These are phyloP conservation scores for Curvularia hawaiiensis DNA, from an alignment of 2,329 filamentous ascomycete genomes.

Conservation along the genomic window DNA sequence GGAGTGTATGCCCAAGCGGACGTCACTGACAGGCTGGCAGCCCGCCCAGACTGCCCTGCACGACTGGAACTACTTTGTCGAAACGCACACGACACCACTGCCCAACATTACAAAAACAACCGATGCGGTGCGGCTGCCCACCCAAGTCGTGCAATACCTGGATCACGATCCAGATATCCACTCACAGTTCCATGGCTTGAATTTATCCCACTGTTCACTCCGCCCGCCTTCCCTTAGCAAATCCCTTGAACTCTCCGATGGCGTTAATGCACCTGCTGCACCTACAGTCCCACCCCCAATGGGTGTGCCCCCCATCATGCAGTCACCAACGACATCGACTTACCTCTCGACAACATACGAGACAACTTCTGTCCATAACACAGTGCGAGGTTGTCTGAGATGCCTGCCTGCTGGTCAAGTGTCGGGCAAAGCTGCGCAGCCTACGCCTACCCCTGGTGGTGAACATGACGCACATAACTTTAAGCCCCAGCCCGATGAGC, in stretches of 20 bases:
- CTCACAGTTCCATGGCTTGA: slow-evolving; percentile 29
- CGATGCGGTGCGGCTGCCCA: slow-evolving; percentile 26
- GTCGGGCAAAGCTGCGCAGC: slow-evolving; percentile 2
- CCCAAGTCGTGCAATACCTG: slow-evolving; percentile 30
- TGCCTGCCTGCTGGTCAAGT: slow-evolving; percentile 7
- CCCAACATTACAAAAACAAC: slow-evolving; percentile 1
- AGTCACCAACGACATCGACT: slow-evolving; percentile 25
- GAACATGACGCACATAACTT: slow-evolving; percentile 1
- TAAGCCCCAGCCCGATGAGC: not conserved
- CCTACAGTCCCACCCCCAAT: not conserved
- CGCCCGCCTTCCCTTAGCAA: not conserved
- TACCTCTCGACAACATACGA: slow-evolving; percentile 34
- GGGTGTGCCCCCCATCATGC: not conserved
- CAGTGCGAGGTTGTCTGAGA: slow-evolving; percentile 34
- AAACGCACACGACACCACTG: slow-evolving; percentile 22
- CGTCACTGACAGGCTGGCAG: slow-evolving; percentile 19
- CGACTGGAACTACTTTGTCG: slow-evolving; percentile 36
- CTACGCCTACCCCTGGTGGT: not conserved
- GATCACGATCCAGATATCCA: slow-evolving; percentile 26
- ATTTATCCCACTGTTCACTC: slow-evolving; percentile 38
- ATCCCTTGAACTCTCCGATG: slow-evolving; percentile 3
- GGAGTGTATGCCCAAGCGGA: slow-evolving; percentile 17
- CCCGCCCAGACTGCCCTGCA: slow-evolving; percentile 25
- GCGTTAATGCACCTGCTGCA: not conserved
- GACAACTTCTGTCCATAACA: slow-evolving; percentile 35